A percentile compares a stretch with the other conserved stretches of the same genome.
phyloP scores from a whole-genome alignment of 352 stramenopile genomes.

The Elongisporangium anandrum region DNA sequence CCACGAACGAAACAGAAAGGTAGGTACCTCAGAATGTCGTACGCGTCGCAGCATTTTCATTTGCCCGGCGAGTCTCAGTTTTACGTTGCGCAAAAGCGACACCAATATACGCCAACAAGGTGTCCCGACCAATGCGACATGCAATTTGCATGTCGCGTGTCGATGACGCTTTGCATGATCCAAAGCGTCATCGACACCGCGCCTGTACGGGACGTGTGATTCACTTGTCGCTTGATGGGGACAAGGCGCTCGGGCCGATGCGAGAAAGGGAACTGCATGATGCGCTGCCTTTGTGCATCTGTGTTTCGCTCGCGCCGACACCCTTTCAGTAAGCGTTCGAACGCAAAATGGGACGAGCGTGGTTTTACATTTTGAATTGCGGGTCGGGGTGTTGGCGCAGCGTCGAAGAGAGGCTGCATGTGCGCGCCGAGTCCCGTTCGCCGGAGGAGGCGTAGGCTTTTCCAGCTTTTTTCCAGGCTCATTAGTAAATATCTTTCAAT shows the following conservation, averaged over 20 bases:
- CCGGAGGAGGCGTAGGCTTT: neutral
- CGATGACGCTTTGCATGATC: no score
- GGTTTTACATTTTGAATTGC: neutral
- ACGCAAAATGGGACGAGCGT: neutral
- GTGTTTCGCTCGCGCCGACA: neutral
- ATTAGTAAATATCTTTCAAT: neutral
- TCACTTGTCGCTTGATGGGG: neutral
- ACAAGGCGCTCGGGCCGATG: neutral
- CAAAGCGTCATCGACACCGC: neutral
- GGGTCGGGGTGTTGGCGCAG: neutral
- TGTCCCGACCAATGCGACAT: neutral
- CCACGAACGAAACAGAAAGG: neutral
- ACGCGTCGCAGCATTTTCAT: neutral
- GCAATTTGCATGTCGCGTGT: no score
- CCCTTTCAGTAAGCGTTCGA: neutral
- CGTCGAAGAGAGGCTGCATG: neutral
- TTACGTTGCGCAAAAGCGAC: neutral
- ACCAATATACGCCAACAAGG: no score
- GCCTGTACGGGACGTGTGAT: neutral
- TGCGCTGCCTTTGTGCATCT: neutral
- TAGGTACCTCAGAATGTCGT: neutral
- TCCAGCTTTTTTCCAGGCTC: neutral
- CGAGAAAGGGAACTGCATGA: neutral
- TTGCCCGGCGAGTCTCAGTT: neutral
- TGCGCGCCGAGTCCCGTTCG: neutral